These are phyloP conservation scores for Verticillium zaregamsianum DNA, from an alignment of 2,329 filamentous ascomycete species.

Conservation along the genomic window DNA sequence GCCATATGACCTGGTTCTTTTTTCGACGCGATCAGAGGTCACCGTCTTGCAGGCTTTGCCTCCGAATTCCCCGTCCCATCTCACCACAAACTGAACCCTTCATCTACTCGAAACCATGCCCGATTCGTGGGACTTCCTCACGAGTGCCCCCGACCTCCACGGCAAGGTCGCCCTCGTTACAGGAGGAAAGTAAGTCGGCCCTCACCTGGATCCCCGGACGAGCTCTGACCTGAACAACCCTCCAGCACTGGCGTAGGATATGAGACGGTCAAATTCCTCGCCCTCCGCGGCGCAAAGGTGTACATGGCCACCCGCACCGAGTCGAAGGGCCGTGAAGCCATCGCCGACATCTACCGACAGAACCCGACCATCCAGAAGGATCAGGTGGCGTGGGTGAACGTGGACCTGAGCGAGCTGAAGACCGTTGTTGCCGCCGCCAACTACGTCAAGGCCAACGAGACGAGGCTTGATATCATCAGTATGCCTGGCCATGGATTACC, in stretches of 20 bases:
- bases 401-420: constrained; percentile 18
- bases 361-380: constrained; percentile 8
- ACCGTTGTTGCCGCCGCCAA: constrained; percentile 14
- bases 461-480: constrained; percentile 21
- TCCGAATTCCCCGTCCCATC: no score
- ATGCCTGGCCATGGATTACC: background rate
- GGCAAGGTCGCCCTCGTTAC: constrained; percentile 21
- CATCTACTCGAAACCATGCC: background rate
- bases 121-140: constrained; percentile 8
- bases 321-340: constrained; percentile 11
- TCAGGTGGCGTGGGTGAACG: constrained; percentile 13
- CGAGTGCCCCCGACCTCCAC: constrained; percentile 14
- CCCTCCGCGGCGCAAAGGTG: constrained; percentile 19
- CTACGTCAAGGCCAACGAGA: constrained; percentile 15
- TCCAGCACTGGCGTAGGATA: constrained; percentile 17
- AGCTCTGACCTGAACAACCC: background rate
- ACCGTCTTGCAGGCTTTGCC: no score
- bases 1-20: no score
- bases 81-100: no score
- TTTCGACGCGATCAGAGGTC: no score
- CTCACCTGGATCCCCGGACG: background rate
- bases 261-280: constrained; percentile 18
- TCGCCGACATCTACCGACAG: constrained; percentile 3
- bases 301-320: constrained; percentile 19
- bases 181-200: constrained; percentile 17